Conservation (phyloP, 148 eudicot species). For the Vaccinium corymbosum region DNA sequence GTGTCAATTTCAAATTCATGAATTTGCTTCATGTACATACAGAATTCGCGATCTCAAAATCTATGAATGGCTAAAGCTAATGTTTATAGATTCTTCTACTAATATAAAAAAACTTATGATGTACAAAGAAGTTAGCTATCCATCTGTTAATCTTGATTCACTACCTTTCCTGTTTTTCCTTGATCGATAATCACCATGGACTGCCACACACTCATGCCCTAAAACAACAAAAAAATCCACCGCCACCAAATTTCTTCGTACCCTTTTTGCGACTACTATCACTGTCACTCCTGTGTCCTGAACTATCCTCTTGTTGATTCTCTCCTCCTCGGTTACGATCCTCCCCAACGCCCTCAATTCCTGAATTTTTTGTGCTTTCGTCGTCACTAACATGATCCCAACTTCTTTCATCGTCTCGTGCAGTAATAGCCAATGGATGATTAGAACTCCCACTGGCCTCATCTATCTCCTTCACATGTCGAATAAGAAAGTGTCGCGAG, state of each 20-base stretch:
- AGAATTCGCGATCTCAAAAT: neutral
- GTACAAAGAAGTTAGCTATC: neutral
- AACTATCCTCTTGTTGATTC: neutral
- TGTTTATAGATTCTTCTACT: neutral
- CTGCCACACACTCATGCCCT: neutral
- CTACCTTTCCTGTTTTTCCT: neutral
- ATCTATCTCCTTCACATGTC: neutral
- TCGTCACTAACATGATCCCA: no score
- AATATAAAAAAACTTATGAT: neutral
- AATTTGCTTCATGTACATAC: neutral
- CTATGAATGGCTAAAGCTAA: neutral
- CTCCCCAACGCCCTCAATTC: neutral
- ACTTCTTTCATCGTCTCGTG: neutral
- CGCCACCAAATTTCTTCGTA: neutral
- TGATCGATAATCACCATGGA: neutral
- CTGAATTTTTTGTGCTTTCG: neutral
- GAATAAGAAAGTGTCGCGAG: slow-evolving; percentile 2
- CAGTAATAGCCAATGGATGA: neutral
- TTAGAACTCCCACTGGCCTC: neutral
- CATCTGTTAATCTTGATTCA: neutral
- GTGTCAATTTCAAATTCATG: neutral
- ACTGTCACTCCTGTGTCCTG: neutral
- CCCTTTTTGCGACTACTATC: neutral
- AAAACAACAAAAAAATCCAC: neutral
- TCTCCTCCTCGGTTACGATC: neutral